Base-by-base conservation (phyloP, 2,329 filamentous ascomycete genomes). In the Aspergillus ochraceoroseus region DNA sequence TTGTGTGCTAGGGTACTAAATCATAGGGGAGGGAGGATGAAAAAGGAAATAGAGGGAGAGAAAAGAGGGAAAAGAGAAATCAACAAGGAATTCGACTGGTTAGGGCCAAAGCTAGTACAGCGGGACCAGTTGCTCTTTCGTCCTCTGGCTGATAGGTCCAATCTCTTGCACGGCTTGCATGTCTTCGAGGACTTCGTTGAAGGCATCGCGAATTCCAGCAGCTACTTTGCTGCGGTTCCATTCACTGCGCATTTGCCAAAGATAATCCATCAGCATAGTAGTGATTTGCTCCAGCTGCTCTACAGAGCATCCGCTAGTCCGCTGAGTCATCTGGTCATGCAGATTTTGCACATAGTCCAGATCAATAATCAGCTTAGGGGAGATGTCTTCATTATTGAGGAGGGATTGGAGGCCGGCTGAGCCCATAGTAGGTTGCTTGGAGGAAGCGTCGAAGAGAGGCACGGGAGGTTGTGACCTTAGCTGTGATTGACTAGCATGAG, bases 221-320 rank as follows among this genome's bases (percentile, higher is more conserved):
- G 82, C 73, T 9, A 95, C 88, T 53, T 75, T 74, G 54, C 80
- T 82, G 29, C 92, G 79, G 65, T 98, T 92, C 79, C 86, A 92
- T 56, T 94, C 82, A 32, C 79, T 75, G 34, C 88, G 77, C 45
- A 76, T 77, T 46, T 74, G 75, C 92, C 92, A 98, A 30, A 96
- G 77, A 48, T 82, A 80, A 46, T 90, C 85, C 90, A 96, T 96
- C 48, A 96, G 71, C 51, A 83, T 80, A 5, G 88, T 83, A 62
- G 89, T 89, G 61, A 95, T 82, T 65, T 96, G 90, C 70, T 96
- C 90, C 13, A 98, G 71, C 63, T 98, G 90, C 67, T 98, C 92
- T 37, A 98, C 85, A 0, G 83, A 85, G 62, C 85, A 86, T 1
- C 86, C 87, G 13, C 79, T 82, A 2, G 85, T 90, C 30, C 74